Evolutionary conservation across 352 stramenopile species (phyloP), one percentile per base, ranked within the genome.

Genomic region (Phytophthora pistaciae): DNA sequence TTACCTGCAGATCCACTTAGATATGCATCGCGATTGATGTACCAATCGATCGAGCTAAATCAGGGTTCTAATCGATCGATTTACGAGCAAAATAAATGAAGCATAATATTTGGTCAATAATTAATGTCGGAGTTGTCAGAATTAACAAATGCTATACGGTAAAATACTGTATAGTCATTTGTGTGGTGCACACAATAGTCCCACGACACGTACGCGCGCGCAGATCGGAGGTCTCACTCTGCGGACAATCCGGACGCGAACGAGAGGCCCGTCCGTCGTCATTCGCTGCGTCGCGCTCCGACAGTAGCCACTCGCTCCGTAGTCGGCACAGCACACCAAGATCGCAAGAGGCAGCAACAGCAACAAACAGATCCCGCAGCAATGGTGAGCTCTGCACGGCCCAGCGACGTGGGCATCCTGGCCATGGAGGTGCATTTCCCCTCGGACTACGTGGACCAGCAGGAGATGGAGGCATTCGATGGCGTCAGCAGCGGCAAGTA

Each of bases 341-440:
- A 46, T 46, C 38, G 38, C 38, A 46, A n/a, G 13, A 44, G 14
- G 36, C 11, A 23, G 14, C 42, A 49, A 49, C 40, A 21, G 42
- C 42, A 4, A 44, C 66, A 66, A 14, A 18, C 2, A 60, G 31
- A 64, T 14, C n/a, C 44, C n/a, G 48, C 21, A 55, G 48, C 48
- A 16, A 77, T 82, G 72, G 42, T 63, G 56, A 69, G 54, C 60
- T n/a, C 48, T n/a, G 18, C 18, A 50, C 83, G 82, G 18, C 79
- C 87, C 25, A 57, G 66, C 11, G 68, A 99, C 74, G 95, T 99
- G 18, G 98, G 98, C 58, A 99, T 99, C 75, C 80, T 99, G 20
- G 98, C 93, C 57, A 95, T 99, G 72, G 98, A 99, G 79, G 88
- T 98, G 23, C 99, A 99, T 83, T 98, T 98, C 60, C 97, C 98